A percentile compares a stretch with the other conserved stretches of the same genome.
Evolutionary conservation across 2,329 filamentous ascomycete species (phyloP).

Genomic region (Epichloe sp.): DNA sequence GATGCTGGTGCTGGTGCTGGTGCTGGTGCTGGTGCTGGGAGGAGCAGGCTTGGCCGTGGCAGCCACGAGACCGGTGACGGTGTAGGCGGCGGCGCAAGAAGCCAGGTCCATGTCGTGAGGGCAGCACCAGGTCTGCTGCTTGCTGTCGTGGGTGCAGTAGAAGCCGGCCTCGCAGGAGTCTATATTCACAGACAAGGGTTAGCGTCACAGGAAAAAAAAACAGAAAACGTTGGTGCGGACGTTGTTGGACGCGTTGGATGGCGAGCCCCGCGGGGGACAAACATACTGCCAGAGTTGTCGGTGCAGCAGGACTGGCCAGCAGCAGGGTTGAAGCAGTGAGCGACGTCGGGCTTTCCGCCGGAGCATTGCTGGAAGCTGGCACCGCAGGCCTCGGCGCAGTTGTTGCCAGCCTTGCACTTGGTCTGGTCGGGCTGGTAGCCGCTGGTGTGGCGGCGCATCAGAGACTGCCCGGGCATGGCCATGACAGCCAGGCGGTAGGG

Average conservation of each 20-base stretch:
- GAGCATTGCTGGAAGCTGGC: constrained; percentile 34
- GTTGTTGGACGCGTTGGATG: too few species aligned
- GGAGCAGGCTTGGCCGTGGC: constrained; percentile 20
- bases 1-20: constrained; percentile 10
- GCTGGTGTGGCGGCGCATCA: constrained; percentile 29
- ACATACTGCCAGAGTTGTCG: constrained; percentile 43
- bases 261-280: not conserved
- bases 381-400: constrained; percentile 44
- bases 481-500: constrained; percentile 26
- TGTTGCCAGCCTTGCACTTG: constrained; percentile 34
- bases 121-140: constrained; percentile 45
- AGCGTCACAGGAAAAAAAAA: not conserved
- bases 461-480: constrained; percentile 25
- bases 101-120: constrained; percentile 39
- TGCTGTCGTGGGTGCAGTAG: constrained; percentile 46
- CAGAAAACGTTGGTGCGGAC: too few species aligned
- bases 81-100: constrained; percentile 40
- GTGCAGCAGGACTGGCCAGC: constrained; percentile 43
- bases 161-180: constrained; percentile 48
- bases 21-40: constrained; percentile 16
- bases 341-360: constrained; percentile 29
- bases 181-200: constrained; percentile 13
- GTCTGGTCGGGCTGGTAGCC: constrained; percentile 37
- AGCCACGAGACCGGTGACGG: constrained; percentile 31
- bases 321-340: constrained; percentile 45